Conservation (phyloP, 495 filamentous ascomycete genomes). For the Penicillium dipodomyicola region DNA sequence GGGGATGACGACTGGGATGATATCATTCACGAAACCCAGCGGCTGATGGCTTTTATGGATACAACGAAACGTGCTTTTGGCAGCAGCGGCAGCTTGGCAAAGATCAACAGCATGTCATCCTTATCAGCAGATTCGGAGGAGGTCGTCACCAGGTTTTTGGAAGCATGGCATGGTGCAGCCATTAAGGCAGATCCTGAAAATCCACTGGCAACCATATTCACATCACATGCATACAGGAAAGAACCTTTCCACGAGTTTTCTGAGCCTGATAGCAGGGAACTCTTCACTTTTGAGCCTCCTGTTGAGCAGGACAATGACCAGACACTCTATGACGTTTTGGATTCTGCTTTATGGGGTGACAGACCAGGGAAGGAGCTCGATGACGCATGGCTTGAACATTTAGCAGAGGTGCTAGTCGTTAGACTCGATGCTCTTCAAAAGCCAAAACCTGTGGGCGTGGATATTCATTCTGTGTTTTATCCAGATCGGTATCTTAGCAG, state of each 20-base stretch:
- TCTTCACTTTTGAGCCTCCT: slow-evolving; percentile 40
- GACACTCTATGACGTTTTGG: slow-evolving; percentile 72
- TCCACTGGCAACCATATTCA: slow-evolving; percentile 39
- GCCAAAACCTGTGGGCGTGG: slow-evolving; percentile 53
- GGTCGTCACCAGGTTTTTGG: slow-evolving; percentile 34
- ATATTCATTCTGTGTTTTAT: slow-evolving; percentile 70
- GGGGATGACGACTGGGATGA: slow-evolving; percentile 45
- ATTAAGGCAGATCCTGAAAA: slow-evolving; percentile 40
- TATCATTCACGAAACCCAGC: slow-evolving; percentile 56
- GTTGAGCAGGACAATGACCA: slow-evolving; percentile 44
- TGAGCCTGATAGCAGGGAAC: slow-evolving; percentile 36
- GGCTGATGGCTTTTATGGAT: slow-evolving; percentile 86
- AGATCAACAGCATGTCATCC: slow-evolving; percentile 40
- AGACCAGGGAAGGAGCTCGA: slow-evolving; percentile 50
- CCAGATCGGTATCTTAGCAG: slow-evolving; percentile 72
- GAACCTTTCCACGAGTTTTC: slow-evolving; percentile 32
- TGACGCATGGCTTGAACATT: slow-evolving; percentile 51
- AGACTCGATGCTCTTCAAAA: slow-evolving; percentile 50
- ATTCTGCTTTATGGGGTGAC: slow-evolving; percentile 62
- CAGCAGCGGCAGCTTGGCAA: slow-evolving; percentile 59
- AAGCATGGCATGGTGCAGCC: slow-evolving; percentile 45
- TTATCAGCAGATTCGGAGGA: slow-evolving; percentile 35
- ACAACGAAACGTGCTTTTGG: slow-evolving; percentile 77
- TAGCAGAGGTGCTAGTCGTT: slow-evolving; percentile 68
- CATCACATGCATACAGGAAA: slow-evolving; percentile 40